A percentile compares a stretch with the other conserved stretches of the same genome.
Evolutionary conservation across 2,329 filamentous ascomycete species (phyloP).

Genomic region (Paraphaeosphaeria sporulosa): DNA sequence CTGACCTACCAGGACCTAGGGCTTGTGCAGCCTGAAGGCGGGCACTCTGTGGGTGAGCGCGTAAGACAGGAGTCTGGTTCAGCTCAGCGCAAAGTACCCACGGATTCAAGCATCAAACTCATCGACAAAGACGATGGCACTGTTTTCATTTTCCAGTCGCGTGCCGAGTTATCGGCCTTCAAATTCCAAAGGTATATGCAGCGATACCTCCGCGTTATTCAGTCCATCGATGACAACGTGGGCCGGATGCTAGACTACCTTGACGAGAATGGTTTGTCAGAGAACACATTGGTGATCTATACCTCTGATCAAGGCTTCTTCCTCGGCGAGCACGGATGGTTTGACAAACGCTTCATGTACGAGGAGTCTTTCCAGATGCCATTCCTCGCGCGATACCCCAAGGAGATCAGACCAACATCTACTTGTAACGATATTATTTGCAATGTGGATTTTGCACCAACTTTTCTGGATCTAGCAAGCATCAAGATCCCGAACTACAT

Average conservation of each 20-base stretch:
- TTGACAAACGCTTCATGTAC: conserved; percentile 67
- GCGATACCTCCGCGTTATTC: conserved; percentile 58
- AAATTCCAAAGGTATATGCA: conserved; percentile 63
- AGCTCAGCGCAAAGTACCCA: conserved; percentile 52
- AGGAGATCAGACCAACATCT: conserved; percentile 48
- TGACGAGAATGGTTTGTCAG: conserved; percentile 51
- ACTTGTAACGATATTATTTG: conserved; percentile 59
- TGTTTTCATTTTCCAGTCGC: conserved; percentile 55
- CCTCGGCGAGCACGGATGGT: conserved; percentile 65
- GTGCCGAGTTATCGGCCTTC: conserved; percentile 58
- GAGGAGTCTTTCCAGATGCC: conserved; percentile 66
- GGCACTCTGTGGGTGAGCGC: conserved; percentile 50
- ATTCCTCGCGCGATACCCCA: conserved; percentile 58
- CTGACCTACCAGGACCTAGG: conserved; percentile 60
- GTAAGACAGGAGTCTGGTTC: conserved; percentile 33
- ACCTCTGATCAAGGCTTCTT: conserved; percentile 65
- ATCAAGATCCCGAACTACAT: conserved; percentile 57
- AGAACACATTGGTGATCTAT: conserved; percentile 62
- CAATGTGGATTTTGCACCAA: conserved; percentile 64
- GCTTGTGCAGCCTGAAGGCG: conserved; percentile 61
- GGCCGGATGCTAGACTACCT: conserved; percentile 59
- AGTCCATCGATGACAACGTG: conserved; percentile 62
- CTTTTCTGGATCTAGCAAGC: conserved; percentile 57
- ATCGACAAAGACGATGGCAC: conserved; percentile 58
- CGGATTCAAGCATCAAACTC: conserved; percentile 47